Base-by-base conservation (phyloP, 73 alveolate species). In the Paramecium caudatum region DNA sequence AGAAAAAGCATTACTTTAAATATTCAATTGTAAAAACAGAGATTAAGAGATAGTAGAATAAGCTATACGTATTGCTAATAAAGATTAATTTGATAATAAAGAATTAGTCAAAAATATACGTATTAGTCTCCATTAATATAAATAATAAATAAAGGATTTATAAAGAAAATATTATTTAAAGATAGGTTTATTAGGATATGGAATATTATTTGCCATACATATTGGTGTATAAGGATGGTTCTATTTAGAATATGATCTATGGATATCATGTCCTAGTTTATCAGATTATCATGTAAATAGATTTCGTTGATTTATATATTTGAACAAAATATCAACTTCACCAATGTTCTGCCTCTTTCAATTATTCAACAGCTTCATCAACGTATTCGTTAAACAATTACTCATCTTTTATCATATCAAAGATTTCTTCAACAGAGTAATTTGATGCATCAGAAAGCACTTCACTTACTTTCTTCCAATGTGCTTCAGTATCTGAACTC, bases 351-450 rank as follows among this genome's bases (percentile, higher is more conserved):
- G n/a, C 88, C 8, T 74, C 69, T 43, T 74, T 37, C 4, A 74
- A 41, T 41, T 19, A 19, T 2, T 30, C 47, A 3, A 74, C 39
- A 36, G 88, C 65, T 21, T 37, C 88, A 8, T 74, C 65, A 8
- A 74, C 88, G 9, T 15, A 74, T 15, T 74, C 88, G 15, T 41
- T 43, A 41, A 74, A 45, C 19, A 15, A 5, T 17, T 36, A 25
- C 32, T 74, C 88, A 41, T 74, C 55, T 46, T 74, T 74, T 1
- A 74, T 19, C 88, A 74, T 74, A 74, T 74, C 65, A 30, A 74
- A 27, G 33, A 74, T 74, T 45, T 74, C 88, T 21, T 74, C 88
- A 74, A 74, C 46, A 41, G 88, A 21, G 47, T 0, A 41, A 45
- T 74, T 74, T 1, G 43, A 30, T 9, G 43, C 39, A 45, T 74